Evolutionary conservation across 306 rosid genomes (phyloP), one percentile per base, ranked within the genome.

Genomic region (Begonia loranthoides): DNA sequence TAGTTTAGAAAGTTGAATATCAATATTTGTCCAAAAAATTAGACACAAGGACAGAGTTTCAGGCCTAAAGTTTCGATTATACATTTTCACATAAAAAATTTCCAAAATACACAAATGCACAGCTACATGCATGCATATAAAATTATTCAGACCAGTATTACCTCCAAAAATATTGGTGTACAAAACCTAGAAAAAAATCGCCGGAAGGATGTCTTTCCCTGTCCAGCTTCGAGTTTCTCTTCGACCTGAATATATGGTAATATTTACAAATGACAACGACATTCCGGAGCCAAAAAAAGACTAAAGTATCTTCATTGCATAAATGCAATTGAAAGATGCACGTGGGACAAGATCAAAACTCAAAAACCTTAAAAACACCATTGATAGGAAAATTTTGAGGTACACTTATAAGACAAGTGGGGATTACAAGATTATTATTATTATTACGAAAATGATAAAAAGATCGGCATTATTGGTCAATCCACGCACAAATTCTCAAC

Each of bases 91-190:
- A 22, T 22, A 22, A 22, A 22, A 22, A 22, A 22, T 28, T 28
- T 28, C 5, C 36, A 28, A 28, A 28, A 28, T 28, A 28, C 36
- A 28, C 9, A 28, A 5, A 28, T 4, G 36, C 8, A 28, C 3
- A 28, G 36, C 36, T 28, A 28, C 36, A 28, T 28, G 36, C 36
- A 66, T 17, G 41, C 12, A 16, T 1, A 22, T 33, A 24, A 48
- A 22, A 57, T 52, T 12, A 58, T 59, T 16, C 50, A 59, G 15
- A 49, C 63, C 3, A 43, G 47, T 6, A 17, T 14, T 62, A 66
- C 96, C 96, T 92, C 99, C 83, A 92, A 68, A 77, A 92, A 92
- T 76, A 92, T 87, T 40, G 99, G 99, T 1, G 99, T 92, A 59
- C 87, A 92, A 66, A 86, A 92, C 70, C 96, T 81, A 48, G 95